Conservation (phyloP, 164 flowering plant species). For the Vitis rupestris region DNA sequence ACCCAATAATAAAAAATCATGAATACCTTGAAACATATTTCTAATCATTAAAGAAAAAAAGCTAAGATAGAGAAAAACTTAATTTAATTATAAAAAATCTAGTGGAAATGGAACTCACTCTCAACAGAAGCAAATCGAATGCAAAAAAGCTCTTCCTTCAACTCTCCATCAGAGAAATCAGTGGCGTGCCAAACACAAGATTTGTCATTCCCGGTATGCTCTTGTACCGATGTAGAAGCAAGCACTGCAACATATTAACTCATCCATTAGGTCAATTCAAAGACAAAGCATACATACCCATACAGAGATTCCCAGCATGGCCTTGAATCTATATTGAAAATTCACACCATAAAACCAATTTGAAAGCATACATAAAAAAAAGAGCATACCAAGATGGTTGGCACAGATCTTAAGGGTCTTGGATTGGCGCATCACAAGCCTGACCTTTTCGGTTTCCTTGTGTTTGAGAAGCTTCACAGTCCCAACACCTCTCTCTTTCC, state of each 20-base stretch:
- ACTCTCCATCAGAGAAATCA: conserved; percentile 41
- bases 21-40: no score
- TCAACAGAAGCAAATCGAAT: conserved; percentile 36
- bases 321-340: no score
- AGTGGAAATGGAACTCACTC: conserved; percentile 27
- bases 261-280: not conserved
- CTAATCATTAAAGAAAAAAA: not conserved
- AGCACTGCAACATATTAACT: conserved; percentile 18
- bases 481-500: conserved; percentile 1
- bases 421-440: conserved; percentile 3
- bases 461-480: conserved; percentile 1
- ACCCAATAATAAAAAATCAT: no score
- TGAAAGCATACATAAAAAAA: not conserved
- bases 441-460: not conserved
- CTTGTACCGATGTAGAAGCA: conserved; percentile 30
- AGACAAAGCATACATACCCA: not conserved
- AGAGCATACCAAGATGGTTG: not conserved
- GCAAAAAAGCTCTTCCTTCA: conserved; percentile 42
- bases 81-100: not conserved
- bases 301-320: no score
- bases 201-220: conserved; percentile 37
- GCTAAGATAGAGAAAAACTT: not conserved
- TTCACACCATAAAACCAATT: no score
- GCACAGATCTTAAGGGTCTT: conserved; percentile 2
- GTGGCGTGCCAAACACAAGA: conserved; percentile 47